A percentile compares a stretch with the other conserved stretches of the same genome.
These are phyloP conservation scores for Mucor piriformis DNA, from an alignment of 371 early-diverging fungal genomes.

Conservation along the genomic window DNA sequence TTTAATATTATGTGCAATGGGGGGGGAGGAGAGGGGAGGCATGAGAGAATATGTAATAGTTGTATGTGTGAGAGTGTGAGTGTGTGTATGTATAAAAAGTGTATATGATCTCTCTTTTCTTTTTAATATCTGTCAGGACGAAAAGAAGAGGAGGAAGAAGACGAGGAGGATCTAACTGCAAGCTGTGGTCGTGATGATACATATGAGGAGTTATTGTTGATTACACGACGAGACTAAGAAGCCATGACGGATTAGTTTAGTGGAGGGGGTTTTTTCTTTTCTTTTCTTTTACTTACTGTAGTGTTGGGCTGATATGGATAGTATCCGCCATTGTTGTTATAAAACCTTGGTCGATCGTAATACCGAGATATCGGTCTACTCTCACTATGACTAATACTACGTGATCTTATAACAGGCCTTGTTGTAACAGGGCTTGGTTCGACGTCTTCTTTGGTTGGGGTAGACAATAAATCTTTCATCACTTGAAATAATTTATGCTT, in stretches of 20 bases:
- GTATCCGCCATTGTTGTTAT: constrained; percentile 1
- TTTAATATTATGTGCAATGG: background rate
- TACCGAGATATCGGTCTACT: constrained; percentile 28
- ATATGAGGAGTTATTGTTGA: constrained; percentile 17
- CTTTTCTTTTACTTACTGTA: background rate
- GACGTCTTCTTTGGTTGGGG: constrained; percentile 14
- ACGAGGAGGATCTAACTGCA: constrained; percentile 21
- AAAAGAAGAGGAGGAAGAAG: constrained; percentile 12
- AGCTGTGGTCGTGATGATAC: constrained; percentile 25
- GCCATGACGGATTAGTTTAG: too few species aligned
- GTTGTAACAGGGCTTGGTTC: background rate
- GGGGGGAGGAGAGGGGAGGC: background rate
- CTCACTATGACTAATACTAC: constrained; percentile 27
- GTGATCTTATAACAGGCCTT: constrained; percentile 27
- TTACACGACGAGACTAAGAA: constrained; percentile 30
- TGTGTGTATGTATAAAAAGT: background rate
- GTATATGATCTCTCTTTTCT: background rate
- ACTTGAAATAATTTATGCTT: constrained; percentile 46
- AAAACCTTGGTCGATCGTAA: constrained; percentile 17
- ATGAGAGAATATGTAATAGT: background rate
- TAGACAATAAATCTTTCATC: constrained; percentile 39
- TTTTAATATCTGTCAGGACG: constrained; percentile 6
- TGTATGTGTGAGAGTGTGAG: background rate
- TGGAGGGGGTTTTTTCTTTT: background rate
- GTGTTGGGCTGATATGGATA: constrained; percentile 6